Base-by-base conservation (phyloP, 441 rosid species). In the Pelargonium hybrid region DNA sequence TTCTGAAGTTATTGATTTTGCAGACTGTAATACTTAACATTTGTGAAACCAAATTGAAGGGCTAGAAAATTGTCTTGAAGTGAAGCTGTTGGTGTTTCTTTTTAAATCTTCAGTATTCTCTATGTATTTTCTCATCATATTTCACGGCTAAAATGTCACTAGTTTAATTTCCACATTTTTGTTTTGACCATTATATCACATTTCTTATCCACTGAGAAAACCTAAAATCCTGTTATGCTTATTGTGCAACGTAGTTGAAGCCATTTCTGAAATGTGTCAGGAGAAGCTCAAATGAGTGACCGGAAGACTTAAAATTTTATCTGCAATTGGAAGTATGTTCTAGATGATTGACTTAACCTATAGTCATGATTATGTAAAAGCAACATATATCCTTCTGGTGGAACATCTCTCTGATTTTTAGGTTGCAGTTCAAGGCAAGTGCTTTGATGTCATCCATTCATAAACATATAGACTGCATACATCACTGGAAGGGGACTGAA, bases 221-320 rank as follows among this genome's bases (percentile, higher is more conserved):
- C 45, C 45, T 31, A 25, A 13, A 26, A 31, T 64, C 13, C 45
- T 31, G 34, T 34, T 15, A 17, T 63, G 66, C 67, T 14, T 66
- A 43, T 5, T 61, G 37, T 66, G 62, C 18, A 34, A 9, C 68
- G 71, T 70, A 31, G 75, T 18, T 74, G 75, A 74, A 65, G 70
- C 68, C 5, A 29, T 23, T 67, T 69, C 34, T 72, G 50, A n/a
- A 62, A 26, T 62, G 66, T 14, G 39, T 31, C 13, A 9, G 13
- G 41, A 29, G 67, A 29, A 63, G 66, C 21, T 63, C 21, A 31
- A 63, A 13, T 26, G 26, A 63, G 43, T 18, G 14, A 63, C 43
- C 14, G 21, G 7, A 29, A 14, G n/a, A 29, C 13, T 63, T 29
- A 63, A n/a, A 15, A 29, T 18, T 29, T 63, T 41, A 72, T 66